These are phyloP conservation scores for Chlorella variabilis DNA, from an alignment of 163 green algal species.

Conservation along the genomic window DNA sequence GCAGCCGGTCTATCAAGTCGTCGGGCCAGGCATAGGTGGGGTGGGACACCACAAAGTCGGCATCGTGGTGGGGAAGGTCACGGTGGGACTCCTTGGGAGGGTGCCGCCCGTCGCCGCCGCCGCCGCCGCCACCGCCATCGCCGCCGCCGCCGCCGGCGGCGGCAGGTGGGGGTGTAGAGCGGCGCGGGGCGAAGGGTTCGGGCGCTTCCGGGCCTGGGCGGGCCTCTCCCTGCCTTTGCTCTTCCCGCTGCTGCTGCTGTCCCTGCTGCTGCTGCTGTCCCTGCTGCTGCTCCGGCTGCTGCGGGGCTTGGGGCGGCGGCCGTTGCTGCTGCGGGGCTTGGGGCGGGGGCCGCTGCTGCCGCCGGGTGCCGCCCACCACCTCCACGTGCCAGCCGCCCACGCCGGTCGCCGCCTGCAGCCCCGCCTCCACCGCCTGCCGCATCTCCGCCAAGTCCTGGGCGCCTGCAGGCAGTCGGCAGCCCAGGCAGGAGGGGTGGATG, in stretches of 20 bases:
- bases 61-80: conserved; percentile 16
- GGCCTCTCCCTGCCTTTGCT: background rate
- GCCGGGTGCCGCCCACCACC: conserved; percentile 28
- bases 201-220: no score
- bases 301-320: background rate
- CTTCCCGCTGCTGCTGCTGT: conserved; percentile 1
- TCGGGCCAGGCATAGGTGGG: conserved; percentile 4
- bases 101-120: no score
- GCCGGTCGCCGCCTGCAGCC: background rate
- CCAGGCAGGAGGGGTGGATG: background rate
- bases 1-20: background rate
- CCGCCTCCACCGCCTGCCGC: conserved; percentile 1
- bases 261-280: background rate
- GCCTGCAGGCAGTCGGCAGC: background rate
- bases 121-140: no score
- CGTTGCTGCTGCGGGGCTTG: background rate
- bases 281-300: background rate
- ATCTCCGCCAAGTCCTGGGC: conserved; percentile 27
- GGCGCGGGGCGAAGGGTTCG: no score
- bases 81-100: no score
- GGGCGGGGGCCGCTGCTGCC: background rate
- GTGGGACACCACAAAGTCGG: conserved; percentile 37
- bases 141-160: no score
- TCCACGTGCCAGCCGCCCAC: background rate
- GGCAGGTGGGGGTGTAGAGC: no score